A percentile compares a stretch with the other conserved stretches of the same genome.
Evolutionary conservation across 179 eudicot species (phyloP).

Genomic region (Monotropa hypopitys): DNA sequence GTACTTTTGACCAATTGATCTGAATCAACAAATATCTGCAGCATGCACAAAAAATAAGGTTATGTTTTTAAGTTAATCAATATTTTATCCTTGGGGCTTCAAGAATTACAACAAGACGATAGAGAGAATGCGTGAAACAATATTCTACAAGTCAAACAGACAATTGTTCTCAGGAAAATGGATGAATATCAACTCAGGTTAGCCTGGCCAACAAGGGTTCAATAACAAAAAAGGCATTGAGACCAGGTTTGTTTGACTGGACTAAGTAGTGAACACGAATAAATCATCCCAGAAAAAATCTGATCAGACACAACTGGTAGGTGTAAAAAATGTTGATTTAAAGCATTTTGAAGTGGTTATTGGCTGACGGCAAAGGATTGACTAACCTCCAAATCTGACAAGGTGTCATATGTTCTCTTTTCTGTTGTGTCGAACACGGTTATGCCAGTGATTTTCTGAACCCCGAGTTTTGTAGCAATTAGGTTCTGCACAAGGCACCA

Average conservation of each 20-base stretch:
- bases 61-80: not conserved
- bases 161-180: not conserved
- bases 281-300: not conserved
- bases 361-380: not conserved
- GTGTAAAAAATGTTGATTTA: not conserved
- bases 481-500: conserved; percentile 51
- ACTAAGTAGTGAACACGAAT: not conserved
- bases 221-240: not conserved
- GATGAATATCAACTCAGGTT: not conserved
- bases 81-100: not conserved
- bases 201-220: not conserved
- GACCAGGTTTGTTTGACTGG: not conserved
- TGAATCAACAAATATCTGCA: conserved; percentile 8
- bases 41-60: not conserved
- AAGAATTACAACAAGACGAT: too few species aligned
- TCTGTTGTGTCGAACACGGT: conserved; percentile 72
- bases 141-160: not conserved
- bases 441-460: conserved; percentile 86
- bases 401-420: conserved; percentile 71
- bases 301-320: not conserved
- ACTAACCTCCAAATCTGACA: conserved; percentile 77
- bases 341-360: not conserved
- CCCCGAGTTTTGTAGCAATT: conserved; percentile 74
- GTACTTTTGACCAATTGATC: conserved; percentile 1
- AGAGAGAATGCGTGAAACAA: not conserved